Percentiles rank a stretch among this genome's conserved stretches.
Evolutionary conservation across 2,329 filamentous ascomycete species (phyloP).

Genomic region (Fusarium floridanum): DNA sequence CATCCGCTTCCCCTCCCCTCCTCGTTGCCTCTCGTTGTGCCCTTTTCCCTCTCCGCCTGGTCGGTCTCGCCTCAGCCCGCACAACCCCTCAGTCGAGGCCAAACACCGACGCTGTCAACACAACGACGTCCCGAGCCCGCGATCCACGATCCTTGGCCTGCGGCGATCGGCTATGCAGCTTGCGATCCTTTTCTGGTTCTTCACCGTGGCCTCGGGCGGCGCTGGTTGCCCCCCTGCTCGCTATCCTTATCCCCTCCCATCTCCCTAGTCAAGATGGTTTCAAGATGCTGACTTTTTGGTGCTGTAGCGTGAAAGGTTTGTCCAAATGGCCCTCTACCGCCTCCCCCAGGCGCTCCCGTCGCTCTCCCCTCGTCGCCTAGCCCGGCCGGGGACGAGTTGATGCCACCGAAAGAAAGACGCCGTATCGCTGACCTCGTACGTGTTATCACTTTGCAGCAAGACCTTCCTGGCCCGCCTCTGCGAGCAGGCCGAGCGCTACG

Average conservation of each 20-base stretch:
- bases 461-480: constrained; percentile 99
- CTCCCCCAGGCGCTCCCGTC: constrained; percentile 28
- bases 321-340: constrained; percentile 40
- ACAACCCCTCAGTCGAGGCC: constrained; percentile 48
- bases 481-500: constrained; percentile 99
- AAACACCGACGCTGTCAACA: constrained; percentile 31
- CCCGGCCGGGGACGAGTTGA: constrained; percentile 31
- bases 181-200: constrained; percentile 3
- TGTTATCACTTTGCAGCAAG: constrained; percentile 75
- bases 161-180: constrained; percentile 7
- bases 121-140: constrained; percentile 21
- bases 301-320: constrained; percentile 77
- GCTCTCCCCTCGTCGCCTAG: constrained; percentile 26
- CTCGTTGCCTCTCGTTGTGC: constrained; percentile 18
- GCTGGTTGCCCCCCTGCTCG: constrained; percentile 8
- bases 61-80: constrained; percentile 34
- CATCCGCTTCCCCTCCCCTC: constrained; percentile 19
- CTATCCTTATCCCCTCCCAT: constrained; percentile 22
- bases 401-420: constrained; percentile 36
- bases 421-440: constrained; percentile 46
- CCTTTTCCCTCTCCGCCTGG: constrained; percentile 39
- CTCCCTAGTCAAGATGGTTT: constrained; percentile 27
- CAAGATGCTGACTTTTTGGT: constrained; percentile 53
- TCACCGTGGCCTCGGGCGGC: background rate
- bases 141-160: constrained; percentile 10